Base-by-base conservation (phyloP, 345 rosid genomes). In the Turritis glabra region DNA sequence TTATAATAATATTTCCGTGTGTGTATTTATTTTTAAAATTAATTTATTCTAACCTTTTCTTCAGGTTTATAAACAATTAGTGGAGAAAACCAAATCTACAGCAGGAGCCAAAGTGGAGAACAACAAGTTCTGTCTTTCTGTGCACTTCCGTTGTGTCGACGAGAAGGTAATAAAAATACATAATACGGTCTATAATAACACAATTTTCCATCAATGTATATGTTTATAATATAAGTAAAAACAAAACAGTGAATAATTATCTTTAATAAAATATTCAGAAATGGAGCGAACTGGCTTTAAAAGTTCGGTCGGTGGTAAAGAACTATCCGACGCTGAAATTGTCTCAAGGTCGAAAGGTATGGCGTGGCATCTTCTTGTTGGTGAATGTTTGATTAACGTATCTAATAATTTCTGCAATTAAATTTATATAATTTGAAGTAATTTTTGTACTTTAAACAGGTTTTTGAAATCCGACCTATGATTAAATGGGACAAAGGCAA, bases 401-500 rank as follows among this genome's bases (percentile, higher is more conserved):
- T 40, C 44, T 40, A 27, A n/a, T 32, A 6, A 9, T 7, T 19
- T 23, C 35, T 3, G 0, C 1, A n/a, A n/a, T 46, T 3, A 15
- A 26, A 41, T n/a, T 61, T 43, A 0, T 43, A 0, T 62, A 26
- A 50, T 25, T 19, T 27, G 3, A 25, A 67, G 14, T 7, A 15
- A 25, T 18, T 13, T 60, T 66, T 46, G 29, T 75, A 46, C 64
- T 61, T 67, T 3, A 8, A 65, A 50, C 77, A 94, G 98, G 99
- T 95, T 18, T 62, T 95, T 3, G 99, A 95, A 82, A 88, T 95
- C 67, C 90, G 99, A 14, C 99, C 99, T 2, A 83, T 77, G 2
- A 88, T 92, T 72, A 86, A 92, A 72, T 95, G 98, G 99, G 94
- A 95, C 85, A 95, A 95, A 80, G 99, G 99, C 67, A 92, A 92